Evolutionary conservation across 169 alveolate species (phyloP).

Genomic region (Plasmodium relictum): DNA sequence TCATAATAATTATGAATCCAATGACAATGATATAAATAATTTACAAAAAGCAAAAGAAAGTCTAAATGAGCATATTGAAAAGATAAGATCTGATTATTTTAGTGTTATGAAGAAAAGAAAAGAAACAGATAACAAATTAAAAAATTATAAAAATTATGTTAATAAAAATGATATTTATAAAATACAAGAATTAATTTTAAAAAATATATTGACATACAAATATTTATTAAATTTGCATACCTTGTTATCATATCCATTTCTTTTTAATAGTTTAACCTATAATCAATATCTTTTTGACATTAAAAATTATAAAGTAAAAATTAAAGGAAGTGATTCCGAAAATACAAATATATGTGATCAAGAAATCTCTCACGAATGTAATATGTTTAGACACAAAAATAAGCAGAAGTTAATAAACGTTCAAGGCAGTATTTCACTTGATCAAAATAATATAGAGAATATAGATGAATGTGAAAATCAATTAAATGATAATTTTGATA

Average conservation of each 20-base stretch:
- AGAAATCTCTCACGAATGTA: neutral
- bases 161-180: constrained; percentile 34
- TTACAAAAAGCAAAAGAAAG: neutral
- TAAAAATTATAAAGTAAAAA: neutral
- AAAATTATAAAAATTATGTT: constrained; percentile 25
- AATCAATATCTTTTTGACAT: constrained; percentile 41
- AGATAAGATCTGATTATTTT: constrained; percentile 19
- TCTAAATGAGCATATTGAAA: constrained; percentile 28
- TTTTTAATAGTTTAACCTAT: constrained; percentile 31
- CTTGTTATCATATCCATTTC: constrained; percentile 39
- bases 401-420: neutral
- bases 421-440: neutral
- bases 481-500: neutral
- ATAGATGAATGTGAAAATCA: neutral
- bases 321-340: neutral
- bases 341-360: neutral
- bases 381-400: neutral
- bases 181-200: constrained; percentile 34
- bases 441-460: neutral
- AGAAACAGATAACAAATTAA: constrained; percentile 34
- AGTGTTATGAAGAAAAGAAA: constrained; percentile 33
- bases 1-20: neutral
- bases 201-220: constrained; percentile 56
- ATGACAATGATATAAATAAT: constrained; percentile 5
- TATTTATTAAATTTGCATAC: constrained; percentile 62